Base-by-base conservation (phyloP, 1,139 yeast genomes). In the Taiozyma sp. region DNA sequence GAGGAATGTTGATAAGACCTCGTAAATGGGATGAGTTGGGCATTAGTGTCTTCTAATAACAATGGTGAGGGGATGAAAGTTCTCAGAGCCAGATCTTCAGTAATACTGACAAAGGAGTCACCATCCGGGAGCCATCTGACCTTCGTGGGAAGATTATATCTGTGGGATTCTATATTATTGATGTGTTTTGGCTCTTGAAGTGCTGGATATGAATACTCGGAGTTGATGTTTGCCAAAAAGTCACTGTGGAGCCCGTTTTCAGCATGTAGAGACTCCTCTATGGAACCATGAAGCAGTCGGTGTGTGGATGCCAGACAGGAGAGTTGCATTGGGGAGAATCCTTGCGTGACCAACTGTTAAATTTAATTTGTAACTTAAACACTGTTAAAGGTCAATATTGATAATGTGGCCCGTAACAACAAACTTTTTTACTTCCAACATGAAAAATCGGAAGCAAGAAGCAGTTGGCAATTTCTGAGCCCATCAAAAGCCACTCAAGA, bases 71-170 rank as follows among this genome's bases (percentile, higher is more conserved):
- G 55, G n/a, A 68, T 58, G 48, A 66, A 69, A 13, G 65, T 44
- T 16, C 72, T 48, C 8, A 67, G 43, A 0, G 59, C 66, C 13
- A 55, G 51, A 46, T 69, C 72, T 16, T 64, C 67, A 19, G 63
- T 59, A 3, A 56, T 52, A 2, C 70, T 56, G 8, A 67, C 52
- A 14, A 69, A 49, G 3, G 69, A 54, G 4, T 66, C 54, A 1
- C 69, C 69, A 47, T 69, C 70, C 0, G 61, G 51, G 6, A 69
- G 63, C 71, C 71, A 69, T 22, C 56, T 49, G 1, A 55, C 13
- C 4, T 47, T 43, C 0, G 54, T 34, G 9, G 48, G 16, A 4
- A 51, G 38, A 30, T 51, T 49, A 30, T 45, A 27, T 29, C 30
- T 27, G 27, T 44, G 52, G 3, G 29, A 12, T 3, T 7, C 3